phyloP scores from a whole-genome alignment of 2,329 filamentous ascomycete genomes.

The Cladophialophora exuberans region DNA sequence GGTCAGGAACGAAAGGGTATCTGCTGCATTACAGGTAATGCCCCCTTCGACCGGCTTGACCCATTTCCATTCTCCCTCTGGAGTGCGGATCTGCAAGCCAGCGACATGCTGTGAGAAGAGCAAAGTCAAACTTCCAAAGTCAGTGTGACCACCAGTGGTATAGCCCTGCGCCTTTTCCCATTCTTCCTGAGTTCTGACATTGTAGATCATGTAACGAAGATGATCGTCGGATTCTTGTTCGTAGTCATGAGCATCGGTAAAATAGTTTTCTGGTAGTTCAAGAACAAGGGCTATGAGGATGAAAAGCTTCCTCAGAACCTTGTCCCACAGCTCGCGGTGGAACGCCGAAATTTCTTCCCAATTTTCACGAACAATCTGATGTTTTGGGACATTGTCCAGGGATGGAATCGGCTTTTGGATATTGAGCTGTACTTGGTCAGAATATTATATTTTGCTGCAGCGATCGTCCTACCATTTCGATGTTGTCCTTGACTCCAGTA shows the following conservation, averaged over 20 bases:
- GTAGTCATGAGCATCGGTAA: slow-evolving; percentile 61
- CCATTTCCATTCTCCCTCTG: slow-evolving; percentile 54
- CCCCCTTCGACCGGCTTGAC: slow-evolving; percentile 57
- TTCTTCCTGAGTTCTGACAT: slow-evolving; percentile 52
- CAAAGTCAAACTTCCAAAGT: slow-evolving; percentile 60
- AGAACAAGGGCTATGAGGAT: slow-evolving; percentile 38
- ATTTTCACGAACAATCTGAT: slow-evolving; percentile 35
- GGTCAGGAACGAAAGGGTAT: slow-evolving; percentile 50
- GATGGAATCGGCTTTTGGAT: slow-evolving; percentile 38
- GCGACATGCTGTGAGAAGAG: slow-evolving; percentile 59
- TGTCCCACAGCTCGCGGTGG: slow-evolving; percentile 37
- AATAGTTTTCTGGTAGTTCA: slow-evolving; percentile 60
- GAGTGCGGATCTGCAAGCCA: slow-evolving; percentile 57
- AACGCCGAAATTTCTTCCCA: slow-evolving; percentile 35
- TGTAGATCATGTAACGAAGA: slow-evolving; percentile 63
- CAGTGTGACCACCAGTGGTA: slow-evolving; percentile 57
- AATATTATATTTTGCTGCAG: background rate
- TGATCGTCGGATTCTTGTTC: slow-evolving; percentile 61
- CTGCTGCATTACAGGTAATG: slow-evolving; percentile 55
- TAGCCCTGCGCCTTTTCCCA: slow-evolving; percentile 50
- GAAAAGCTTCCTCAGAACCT: slow-evolving; percentile 34
- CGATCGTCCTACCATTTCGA: slow-evolving; percentile 38
- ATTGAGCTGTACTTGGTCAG: slow-evolving; percentile 34
- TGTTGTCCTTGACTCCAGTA: slow-evolving; percentile 43
- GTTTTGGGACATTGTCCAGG: slow-evolving; percentile 36